Conservation (phyloP, 495 filamentous ascomycete species). For the Neurospora pannonica region DNA sequence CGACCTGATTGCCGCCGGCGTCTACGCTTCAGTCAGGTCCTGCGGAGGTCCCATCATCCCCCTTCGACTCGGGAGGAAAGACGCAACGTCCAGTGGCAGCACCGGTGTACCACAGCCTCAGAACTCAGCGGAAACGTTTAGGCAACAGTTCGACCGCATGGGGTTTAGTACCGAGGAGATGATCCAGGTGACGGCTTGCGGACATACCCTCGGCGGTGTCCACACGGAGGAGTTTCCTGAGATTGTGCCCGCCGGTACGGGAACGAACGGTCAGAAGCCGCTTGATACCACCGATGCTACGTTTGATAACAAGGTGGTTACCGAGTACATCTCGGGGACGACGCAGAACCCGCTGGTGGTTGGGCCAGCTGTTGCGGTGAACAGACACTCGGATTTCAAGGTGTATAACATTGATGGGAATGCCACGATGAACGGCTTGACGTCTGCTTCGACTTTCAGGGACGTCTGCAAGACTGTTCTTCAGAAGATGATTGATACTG, state of each 20-base stretch:
- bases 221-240: slow-evolving; percentile 46
- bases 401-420: slow-evolving; percentile 50
- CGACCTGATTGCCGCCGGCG: slow-evolving; percentile 52
- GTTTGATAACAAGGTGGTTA: slow-evolving; percentile 48
- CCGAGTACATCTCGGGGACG: slow-evolving; percentile 46
- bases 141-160: slow-evolving; percentile 46
- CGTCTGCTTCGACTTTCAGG: slow-evolving; percentile 31
- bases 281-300: slow-evolving; percentile 35
- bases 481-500: slow-evolving; percentile 53
- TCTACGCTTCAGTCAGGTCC: slow-evolving; percentile 45
- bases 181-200: slow-evolving; percentile 53
- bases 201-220: slow-evolving; percentile 53
- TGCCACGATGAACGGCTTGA: slow-evolving; percentile 42
- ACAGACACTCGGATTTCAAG: slow-evolving; percentile 44
- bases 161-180: slow-evolving; percentile 48
- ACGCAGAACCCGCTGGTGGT: slow-evolving; percentile 45
- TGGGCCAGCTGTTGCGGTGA: slow-evolving; percentile 30
- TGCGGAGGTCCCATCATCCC: slow-evolving; percentile 52
- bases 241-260: slow-evolving; percentile 38
- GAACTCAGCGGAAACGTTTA: slow-evolving; percentile 41
- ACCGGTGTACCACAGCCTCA: slow-evolving; percentile 51
- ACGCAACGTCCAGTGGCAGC: slow-evolving; percentile 41
- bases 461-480: slow-evolving; percentile 41
- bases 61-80: slow-evolving; percentile 43
- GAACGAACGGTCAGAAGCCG: slow-evolving; percentile 33